Percentiles rank a stretch among this genome's conserved stretches.
Evolutionary conservation across 257 asterid genomes (phyloP).

Genomic region (Mentha longifolia): DNA sequence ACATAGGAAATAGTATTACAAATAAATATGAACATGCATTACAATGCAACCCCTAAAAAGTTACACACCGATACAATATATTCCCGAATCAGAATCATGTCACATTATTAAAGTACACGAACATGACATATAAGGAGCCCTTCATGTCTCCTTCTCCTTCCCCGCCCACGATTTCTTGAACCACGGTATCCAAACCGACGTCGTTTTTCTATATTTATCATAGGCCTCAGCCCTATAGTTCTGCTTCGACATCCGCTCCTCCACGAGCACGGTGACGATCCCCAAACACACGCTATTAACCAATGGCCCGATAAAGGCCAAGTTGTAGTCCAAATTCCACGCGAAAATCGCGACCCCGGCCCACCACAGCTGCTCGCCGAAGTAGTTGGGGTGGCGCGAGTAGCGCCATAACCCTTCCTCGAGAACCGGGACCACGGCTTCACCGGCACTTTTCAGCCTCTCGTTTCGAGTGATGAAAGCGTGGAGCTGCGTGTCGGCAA

Average conservation of each 20-base stretch:
- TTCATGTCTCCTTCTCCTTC: conserved; percentile 38
- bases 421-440: conserved; percentile 58
- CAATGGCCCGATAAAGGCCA: conserved; percentile 69
- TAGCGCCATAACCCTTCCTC: conserved; percentile 79
- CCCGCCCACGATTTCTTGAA: conserved; percentile 49
- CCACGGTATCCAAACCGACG: conserved; percentile 92
- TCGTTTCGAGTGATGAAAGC: conserved; percentile 52
- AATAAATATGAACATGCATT: background rate
- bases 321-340: conserved; percentile 61
- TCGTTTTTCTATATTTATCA: conserved; percentile 58
- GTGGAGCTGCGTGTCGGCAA: conserved; percentile 83
- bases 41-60: background rate
- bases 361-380: conserved; percentile 99
- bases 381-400: conserved; percentile 91
- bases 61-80: background rate
- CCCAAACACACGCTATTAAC: conserved; percentile 72
- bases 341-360: conserved; percentile 75
- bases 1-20: background rate
- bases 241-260: conserved; percentile 74
- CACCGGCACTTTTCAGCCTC: conserved; percentile 51
- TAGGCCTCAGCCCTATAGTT: conserved; percentile 76
- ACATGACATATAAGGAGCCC: background rate
- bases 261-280: conserved; percentile 82
- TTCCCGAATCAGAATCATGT: background rate
- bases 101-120: background rate